These are phyloP conservation scores for Penicillium pancosmium DNA, from an alignment of 495 filamentous ascomycete genomes.

Conservation along the genomic window DNA sequence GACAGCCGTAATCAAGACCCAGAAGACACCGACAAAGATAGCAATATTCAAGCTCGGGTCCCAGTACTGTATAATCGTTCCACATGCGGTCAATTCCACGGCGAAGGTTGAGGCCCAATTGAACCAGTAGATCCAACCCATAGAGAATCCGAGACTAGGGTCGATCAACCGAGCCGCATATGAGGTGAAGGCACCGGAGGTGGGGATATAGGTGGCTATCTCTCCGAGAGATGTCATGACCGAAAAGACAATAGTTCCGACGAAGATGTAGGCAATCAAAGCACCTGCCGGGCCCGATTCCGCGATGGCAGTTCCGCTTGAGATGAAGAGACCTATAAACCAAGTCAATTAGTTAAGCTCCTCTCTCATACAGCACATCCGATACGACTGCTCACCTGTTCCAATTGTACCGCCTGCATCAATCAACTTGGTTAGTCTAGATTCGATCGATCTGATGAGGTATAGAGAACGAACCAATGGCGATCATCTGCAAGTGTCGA, in stretches of 20 bases:
- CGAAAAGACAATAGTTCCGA: conserved; percentile 58
- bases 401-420: conserved; percentile 71
- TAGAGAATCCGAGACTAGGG: conserved; percentile 68
- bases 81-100: conserved; percentile 67
- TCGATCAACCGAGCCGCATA: conserved; percentile 71
- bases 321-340: conserved; percentile 57
- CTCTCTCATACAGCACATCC: background rate
- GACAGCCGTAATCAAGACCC: conserved; percentile 62
- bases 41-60: conserved; percentile 56
- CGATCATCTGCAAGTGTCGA: conserved; percentile 70
- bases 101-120: conserved; percentile 62
- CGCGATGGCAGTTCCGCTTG: conserved; percentile 65
- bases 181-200: conserved; percentile 69
- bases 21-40: conserved; percentile 69
- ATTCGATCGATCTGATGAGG: conserved; percentile 32
- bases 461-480: conserved; percentile 50
- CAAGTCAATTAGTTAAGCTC: conserved; percentile 9
- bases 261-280: conserved; percentile 62
- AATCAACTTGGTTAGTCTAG: conserved; percentile 31
- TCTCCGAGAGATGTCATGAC: conserved; percentile 59
- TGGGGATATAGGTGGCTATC: conserved; percentile 73
- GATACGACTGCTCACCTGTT: conserved; percentile 48
- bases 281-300: conserved; percentile 64
- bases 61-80: conserved; percentile 73
- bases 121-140: conserved; percentile 73